Conservation (phyloP, 169 alveolate species). For the Cryptosporidium andersoni region DNA sequence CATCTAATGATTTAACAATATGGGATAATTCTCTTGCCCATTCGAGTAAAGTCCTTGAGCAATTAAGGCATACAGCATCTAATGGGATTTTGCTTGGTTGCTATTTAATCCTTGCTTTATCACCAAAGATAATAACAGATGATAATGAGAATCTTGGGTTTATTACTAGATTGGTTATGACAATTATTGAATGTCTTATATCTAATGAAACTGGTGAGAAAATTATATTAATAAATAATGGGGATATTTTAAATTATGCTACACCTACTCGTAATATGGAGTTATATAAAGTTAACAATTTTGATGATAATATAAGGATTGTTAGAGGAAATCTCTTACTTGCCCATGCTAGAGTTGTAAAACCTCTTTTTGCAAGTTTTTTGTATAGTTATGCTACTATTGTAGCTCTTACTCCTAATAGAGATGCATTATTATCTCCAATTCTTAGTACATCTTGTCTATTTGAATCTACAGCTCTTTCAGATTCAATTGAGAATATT, state of each 20-base stretch:
- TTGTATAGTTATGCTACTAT: constrained; percentile 50
- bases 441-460: constrained; percentile 7
- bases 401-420: constrained; percentile 61
- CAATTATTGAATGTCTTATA: constrained; percentile 29
- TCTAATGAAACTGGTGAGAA: constrained; percentile 62
- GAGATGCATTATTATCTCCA: constrained; percentile 50
- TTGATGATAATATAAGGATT: not conserved
- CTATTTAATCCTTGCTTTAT: constrained; percentile 33
- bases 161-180: constrained; percentile 22
- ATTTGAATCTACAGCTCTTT: constrained; percentile 53
- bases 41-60: constrained; percentile 37
- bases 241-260: not conserved
- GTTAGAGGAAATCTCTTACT: constrained; percentile 55
- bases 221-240: not conserved
- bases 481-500: constrained; percentile 51
- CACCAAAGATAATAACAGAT: constrained; percentile 39
- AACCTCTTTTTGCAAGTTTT: constrained; percentile 34
- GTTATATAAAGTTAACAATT: not conserved
- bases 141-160: constrained; percentile 57
- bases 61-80: constrained; percentile 58
- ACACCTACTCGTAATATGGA: constrained; percentile 31
- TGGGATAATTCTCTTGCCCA: constrained; percentile 54
- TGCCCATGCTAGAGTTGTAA: constrained; percentile 59
- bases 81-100: constrained; percentile 57
- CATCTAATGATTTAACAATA: not conserved